Percentiles rank a stretch among this genome's conserved stretches.
phyloP scores from a whole-genome alignment of 2,329 filamentous ascomycete species.

The Herpotrichia juniperi region DNA sequence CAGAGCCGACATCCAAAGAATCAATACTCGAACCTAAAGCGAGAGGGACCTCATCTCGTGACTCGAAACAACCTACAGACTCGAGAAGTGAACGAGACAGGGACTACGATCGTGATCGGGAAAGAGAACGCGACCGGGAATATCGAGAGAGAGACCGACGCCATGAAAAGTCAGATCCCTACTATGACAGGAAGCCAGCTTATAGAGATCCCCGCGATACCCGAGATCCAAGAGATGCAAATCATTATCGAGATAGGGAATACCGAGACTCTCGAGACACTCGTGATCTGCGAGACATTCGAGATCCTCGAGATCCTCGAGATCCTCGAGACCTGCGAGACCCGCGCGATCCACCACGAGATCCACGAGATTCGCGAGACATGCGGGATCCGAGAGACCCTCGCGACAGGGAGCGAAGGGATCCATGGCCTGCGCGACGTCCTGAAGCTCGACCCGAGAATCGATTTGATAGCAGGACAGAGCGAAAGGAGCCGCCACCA shows the following conservation, averaged over 20 bases:
- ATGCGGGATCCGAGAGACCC: conserved; percentile 14
- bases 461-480: conserved; percentile 44
- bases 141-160: conserved; percentile 43
- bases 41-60: conserved; percentile 42
- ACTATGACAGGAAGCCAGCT: conserved; percentile 19
- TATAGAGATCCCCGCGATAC: conserved; percentile 14
- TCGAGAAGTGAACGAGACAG: conserved; percentile 27
- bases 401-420: conserved; percentile 32
- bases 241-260: conserved; percentile 21
- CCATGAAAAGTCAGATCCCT: conserved; percentile 17
- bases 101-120: conserved; percentile 47
- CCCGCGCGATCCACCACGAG: conserved; percentile 21
- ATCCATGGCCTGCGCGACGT: conserved; percentile 33
- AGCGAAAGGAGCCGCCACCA: conserved; percentile 45
- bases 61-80: conserved; percentile 28
- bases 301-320: conserved; percentile 28
- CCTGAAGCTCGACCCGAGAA: conserved; percentile 32
- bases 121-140: conserved; percentile 42
- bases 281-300: conserved; percentile 21
- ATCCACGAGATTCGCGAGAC: conserved; percentile 20
- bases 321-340: conserved; percentile 29
- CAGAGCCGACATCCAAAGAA: conserved; percentile 49
- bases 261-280: conserved; percentile 14
- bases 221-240: conserved; percentile 15
- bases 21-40: conserved; percentile 47